phyloP scores from a whole-genome alignment of 179 eudicot genomes.

The Sideroxylon spinosum region DNA sequence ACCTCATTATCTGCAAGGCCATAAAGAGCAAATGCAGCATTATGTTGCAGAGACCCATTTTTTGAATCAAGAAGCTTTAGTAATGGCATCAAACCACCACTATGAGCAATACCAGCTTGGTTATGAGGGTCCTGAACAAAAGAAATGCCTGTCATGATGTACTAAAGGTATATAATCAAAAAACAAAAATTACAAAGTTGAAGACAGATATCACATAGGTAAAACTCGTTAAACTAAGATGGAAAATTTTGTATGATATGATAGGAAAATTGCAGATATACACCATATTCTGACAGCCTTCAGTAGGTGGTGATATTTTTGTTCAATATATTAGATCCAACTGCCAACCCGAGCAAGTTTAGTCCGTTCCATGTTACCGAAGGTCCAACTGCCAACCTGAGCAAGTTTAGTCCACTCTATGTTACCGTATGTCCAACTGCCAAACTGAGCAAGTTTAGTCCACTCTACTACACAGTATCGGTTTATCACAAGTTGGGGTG shows the following conservation, averaged over 20 bases:
- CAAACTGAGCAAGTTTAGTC: constrained; percentile 7
- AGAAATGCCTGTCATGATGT: not conserved
- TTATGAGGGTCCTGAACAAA: constrained; percentile 71
- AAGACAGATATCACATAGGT: not conserved
- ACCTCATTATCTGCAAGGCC: constrained; percentile 99
- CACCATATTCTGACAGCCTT: not conserved
- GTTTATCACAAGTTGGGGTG: too few species aligned
- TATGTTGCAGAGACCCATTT: constrained; percentile 90
- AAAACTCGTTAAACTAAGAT: constrained; percentile 1
- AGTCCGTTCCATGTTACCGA: not conserved
- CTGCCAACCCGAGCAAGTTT: constrained; percentile 1
- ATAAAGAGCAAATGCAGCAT: constrained; percentile 95
- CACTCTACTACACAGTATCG: not conserved
- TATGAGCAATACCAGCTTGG: constrained; percentile 90
- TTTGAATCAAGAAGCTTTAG: constrained; percentile 86
- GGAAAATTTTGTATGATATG: not conserved
- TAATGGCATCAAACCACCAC: constrained; percentile 73
- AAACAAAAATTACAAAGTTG: not conserved
- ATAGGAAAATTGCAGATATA: not conserved
- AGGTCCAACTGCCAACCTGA: too few species aligned
- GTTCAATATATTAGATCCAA: not conserved
- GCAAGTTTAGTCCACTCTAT: not conserved
- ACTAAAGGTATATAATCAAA: not conserved
- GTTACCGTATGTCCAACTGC: too few species aligned
- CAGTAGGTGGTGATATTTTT: constrained; percentile 1